Percentiles rank a stretch among this genome's conserved stretches.
These are phyloP conservation scores for Globisporangium viniferum DNA, from an alignment of 352 stramenopile genomes.

Conservation along the genomic window DNA sequence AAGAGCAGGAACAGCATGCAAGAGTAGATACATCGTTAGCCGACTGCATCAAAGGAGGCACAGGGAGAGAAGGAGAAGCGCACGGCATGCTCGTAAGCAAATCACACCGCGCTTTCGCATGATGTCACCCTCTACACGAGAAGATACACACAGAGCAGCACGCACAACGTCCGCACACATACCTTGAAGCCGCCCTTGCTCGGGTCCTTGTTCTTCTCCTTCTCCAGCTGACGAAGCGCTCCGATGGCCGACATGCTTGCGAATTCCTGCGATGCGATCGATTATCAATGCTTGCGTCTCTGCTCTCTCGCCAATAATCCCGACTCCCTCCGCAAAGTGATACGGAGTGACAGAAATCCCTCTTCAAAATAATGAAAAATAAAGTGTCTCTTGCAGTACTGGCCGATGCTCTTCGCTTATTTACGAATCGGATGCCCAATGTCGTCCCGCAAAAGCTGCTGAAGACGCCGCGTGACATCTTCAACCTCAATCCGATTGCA, in stretches of 20 bases:
- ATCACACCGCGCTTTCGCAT: not conserved
- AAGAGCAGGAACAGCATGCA: conserved; percentile 7
- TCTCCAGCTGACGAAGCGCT: conserved; percentile 79
- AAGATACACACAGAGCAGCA: not conserved
- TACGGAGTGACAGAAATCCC: not conserved
- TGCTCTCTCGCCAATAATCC: not conserved
- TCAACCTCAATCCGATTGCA: conserved; percentile 16
- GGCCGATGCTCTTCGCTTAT: not conserved
- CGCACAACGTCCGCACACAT: not conserved
- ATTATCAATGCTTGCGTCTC: conserved; percentile 14
- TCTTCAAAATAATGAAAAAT: not conserved
- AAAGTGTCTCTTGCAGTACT: not conserved
- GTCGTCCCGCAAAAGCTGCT: conserved; percentile 8
- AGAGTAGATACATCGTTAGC: not conserved
- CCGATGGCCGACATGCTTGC: conserved; percentile 78
- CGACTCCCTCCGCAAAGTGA: not conserved
- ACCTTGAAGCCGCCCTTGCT: conserved; percentile 64
- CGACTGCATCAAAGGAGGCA: not conserved
- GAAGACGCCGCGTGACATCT: conserved; percentile 15
- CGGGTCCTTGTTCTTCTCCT: conserved; percentile 73
- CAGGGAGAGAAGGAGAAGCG: not conserved
- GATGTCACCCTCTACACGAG: not conserved
- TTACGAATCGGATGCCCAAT: not conserved
- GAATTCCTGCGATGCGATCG: conserved; percentile 14
- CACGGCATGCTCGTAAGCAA: not conserved